phyloP scores from a whole-genome alignment of 108 stramenopile genomes.

The Cyclostephanos tholiformis region DNA sequence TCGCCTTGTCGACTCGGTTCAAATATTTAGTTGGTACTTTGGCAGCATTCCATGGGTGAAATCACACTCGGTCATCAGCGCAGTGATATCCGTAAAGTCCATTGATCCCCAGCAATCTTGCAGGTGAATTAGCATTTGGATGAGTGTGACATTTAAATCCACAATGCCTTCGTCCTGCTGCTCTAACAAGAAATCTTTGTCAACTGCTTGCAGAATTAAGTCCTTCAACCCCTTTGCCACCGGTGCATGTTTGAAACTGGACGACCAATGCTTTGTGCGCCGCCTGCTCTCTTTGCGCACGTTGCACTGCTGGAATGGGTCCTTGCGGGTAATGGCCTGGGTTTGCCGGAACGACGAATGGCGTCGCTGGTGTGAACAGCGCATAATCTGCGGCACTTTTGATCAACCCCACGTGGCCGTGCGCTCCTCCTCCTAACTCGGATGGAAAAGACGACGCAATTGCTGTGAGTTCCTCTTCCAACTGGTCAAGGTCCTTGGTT shows the following conservation, averaged over 20 bases:
- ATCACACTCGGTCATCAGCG: neutral
- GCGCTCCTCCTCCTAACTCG: too few relatives aligned
- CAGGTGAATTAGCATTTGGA: neutral
- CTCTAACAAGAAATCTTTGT: conserved; percentile 1
- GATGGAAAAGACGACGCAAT: too few relatives aligned
- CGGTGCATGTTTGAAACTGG: neutral
- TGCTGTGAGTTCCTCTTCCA: too few relatives aligned
- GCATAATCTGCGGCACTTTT: neutral
- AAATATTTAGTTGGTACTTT: neutral
- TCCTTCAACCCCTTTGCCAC: neutral
- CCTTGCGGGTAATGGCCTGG: too few relatives aligned
- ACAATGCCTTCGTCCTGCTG: neutral
- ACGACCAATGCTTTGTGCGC: too few relatives aligned
- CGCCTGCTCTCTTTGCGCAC: too few relatives aligned
- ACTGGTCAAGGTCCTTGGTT: neutral
- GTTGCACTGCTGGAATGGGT: too few relatives aligned
- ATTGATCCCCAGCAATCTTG: neutral
- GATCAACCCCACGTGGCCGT: neutral
- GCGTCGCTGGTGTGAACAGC: neutral
- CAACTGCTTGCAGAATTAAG: neutral
- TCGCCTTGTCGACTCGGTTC: too few relatives aligned
- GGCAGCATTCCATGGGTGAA: neutral
- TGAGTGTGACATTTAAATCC: too few relatives aligned
- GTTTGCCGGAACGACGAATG: neutral
- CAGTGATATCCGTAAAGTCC: too few relatives aligned